Conservation (phyloP, 441 rosid species). For the Populus hybrid region DNA sequence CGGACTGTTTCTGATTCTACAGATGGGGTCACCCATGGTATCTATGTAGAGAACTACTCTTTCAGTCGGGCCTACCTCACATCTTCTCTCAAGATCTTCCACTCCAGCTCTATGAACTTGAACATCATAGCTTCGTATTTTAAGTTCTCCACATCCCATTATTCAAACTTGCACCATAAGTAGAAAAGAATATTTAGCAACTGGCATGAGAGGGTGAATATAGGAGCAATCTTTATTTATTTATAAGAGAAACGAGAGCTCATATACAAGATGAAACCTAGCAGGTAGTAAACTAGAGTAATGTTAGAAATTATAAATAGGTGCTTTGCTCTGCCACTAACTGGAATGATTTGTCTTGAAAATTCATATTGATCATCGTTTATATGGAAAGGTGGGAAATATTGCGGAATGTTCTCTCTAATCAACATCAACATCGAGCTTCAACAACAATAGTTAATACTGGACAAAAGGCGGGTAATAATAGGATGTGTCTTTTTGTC, state of each 20-base stretch:
- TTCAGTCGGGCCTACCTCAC: constrained; percentile 65
- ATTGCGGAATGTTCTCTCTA: constrained; percentile 31
- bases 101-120: constrained; percentile 46
- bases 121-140: constrained; percentile 52
- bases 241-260: neutral
- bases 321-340: neutral
- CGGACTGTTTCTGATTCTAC: constrained; percentile 75
- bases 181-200: neutral
- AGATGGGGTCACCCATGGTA: constrained; percentile 80
- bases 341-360: constrained; percentile 1
- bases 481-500: constrained; percentile 17
- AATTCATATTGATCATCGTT: constrained; percentile 11
- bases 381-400: constrained; percentile 19
- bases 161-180: constrained; percentile 4
- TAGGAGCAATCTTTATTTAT: neutral
- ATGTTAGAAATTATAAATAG: neutral
- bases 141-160: constrained; percentile 30
- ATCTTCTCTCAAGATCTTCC: constrained; percentile 53
- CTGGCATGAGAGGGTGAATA: neutral
- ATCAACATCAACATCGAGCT: constrained; percentile 25
- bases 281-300: neutral
- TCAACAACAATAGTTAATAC: neutral
- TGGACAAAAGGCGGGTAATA: constrained; percentile 34
- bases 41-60: constrained; percentile 59
- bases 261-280: neutral